These are phyloP conservation scores for Singerocomus inundabilis DNA, from an alignment of 1,284 basidiomycete species.

Conservation along the genomic window DNA sequence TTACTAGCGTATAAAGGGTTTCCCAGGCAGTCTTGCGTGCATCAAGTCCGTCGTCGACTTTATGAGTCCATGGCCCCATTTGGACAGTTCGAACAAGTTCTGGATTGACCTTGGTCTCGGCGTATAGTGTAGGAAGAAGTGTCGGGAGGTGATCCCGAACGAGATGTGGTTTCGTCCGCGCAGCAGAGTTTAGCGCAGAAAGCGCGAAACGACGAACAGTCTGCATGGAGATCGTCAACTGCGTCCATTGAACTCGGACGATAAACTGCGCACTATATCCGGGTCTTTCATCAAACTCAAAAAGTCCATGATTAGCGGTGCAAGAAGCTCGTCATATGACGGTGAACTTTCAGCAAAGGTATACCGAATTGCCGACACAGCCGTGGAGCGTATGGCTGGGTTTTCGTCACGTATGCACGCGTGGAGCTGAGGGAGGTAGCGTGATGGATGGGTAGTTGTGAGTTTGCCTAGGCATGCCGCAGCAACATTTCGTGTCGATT, in stretches of 20 bases:
- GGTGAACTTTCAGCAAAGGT: slow-evolving; percentile 88
- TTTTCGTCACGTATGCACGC: slow-evolving; percentile 72
- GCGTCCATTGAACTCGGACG: neutral
- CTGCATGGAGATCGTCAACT: slow-evolving; percentile 40
- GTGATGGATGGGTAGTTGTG: slow-evolving; percentile 84
- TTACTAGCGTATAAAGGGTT: slow-evolving; percentile 91
- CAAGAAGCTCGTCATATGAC: slow-evolving; percentile 86
- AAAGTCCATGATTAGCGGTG: slow-evolving; percentile 87
- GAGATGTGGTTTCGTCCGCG: slow-evolving; percentile 90
- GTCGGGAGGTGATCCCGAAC: slow-evolving; percentile 79
- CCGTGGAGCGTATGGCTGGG: slow-evolving; percentile 79
- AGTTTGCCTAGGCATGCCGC: slow-evolving; percentile 97
- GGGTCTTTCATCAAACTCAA: slow-evolving; percentile 82
- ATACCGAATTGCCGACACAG: slow-evolving; percentile 92
- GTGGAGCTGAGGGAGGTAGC: slow-evolving; percentile 91
- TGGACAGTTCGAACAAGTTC: slow-evolving; percentile 89
- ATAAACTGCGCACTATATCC: slow-evolving; percentile 64
- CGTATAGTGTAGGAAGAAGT: slow-evolving; percentile 83
- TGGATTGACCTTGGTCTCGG: slow-evolving; percentile 78
- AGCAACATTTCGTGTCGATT: slow-evolving; percentile 90
- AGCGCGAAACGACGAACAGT: slow-evolving; percentile 85
- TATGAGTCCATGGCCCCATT: slow-evolving; percentile 99
- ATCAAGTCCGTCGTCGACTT: slow-evolving; percentile 90
- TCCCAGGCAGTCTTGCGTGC: slow-evolving; percentile 97
- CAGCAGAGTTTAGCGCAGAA: slow-evolving; percentile 89